Base-by-base conservation (phyloP, 345 rosid species). In the Salix brachista region DNA sequence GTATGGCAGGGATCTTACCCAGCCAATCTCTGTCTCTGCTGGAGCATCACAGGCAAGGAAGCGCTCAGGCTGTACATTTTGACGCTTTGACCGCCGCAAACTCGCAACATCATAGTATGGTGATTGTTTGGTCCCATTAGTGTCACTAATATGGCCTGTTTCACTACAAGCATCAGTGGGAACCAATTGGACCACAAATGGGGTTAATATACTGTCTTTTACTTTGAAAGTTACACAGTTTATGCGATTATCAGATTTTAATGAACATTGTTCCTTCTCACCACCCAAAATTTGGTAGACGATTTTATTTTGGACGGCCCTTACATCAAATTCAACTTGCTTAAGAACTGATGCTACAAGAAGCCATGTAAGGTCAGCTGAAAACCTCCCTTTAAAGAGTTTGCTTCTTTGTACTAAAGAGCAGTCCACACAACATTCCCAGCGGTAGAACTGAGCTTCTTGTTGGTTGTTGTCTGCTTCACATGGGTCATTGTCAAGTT, bases 71-170 rank as follows among this genome's bases (percentile, higher is more conserved):
- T 80, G 86, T 18, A 84, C 76, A 50, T 84, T 83, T 83, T 92
- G 82, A 76, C 95, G 90, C 82, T 88, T 91, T 65, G 97, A 92
- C 44, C 97, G 87, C 64, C 99, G 84, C 80, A 95, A 69, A 75
- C 82, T 85, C 78, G 79, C 68, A 69, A 84, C 86, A 72, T 85
- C 86, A 42, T 87, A 85, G 14, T 69, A 58, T 44, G 87, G 77
- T 71, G 70, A 71, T 5, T 72, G 69, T 12, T 56, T 82, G 48
- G 17, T 70, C 23, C 77, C 76, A 25, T 79, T 18, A 21, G 52
- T 74, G 26, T 69, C 83, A 78, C 56, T 62, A 74, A 74, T 66
- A 26, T 74, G 69, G 21, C 61, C 73, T 69, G 56, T 77, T 75
- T 85, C 87, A 18, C 41, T 73, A 50, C 28, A n/a, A n/a, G 62